Evolutionary conservation across 2,329 filamentous ascomycete genomes (phyloP).

Genomic region (Aspergillus sp.): DNA sequence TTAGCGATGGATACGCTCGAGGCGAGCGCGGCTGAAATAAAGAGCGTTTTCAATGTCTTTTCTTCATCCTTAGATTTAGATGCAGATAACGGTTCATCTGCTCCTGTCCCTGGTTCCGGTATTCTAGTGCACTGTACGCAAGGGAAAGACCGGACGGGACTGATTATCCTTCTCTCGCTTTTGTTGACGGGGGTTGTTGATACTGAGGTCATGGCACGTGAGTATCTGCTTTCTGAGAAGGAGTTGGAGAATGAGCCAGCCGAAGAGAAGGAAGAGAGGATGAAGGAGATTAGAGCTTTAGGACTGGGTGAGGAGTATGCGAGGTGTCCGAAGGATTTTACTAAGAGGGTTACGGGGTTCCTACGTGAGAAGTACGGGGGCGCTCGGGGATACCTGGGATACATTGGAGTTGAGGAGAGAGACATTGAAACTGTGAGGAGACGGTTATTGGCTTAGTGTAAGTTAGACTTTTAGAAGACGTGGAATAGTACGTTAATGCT

Average conservation of each 20-base stretch:
- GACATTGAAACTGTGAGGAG: constrained; percentile 42
- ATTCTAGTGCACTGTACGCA: constrained; percentile 81
- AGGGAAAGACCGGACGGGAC: constrained; percentile 80
- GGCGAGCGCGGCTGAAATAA: constrained; percentile 64
- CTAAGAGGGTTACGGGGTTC: constrained; percentile 58
- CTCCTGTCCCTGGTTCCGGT: constrained; percentile 16
- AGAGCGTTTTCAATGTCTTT: constrained; percentile 62
- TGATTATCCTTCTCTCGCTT: constrained; percentile 68
- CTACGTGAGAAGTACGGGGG: constrained; percentile 65
- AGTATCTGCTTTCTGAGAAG: constrained; percentile 68
- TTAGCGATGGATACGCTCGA: constrained; percentile 70
- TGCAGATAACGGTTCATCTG: constrained; percentile 2
- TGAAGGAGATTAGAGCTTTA: constrained; percentile 68
- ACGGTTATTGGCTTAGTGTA: constrained; percentile 26
- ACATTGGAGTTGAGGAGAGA: constrained; percentile 57
- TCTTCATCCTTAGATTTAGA: neutral
- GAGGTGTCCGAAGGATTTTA: constrained; percentile 64
- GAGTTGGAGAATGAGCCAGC: constrained; percentile 62
- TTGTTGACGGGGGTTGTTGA: constrained; percentile 60
- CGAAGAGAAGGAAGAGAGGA: constrained; percentile 60
- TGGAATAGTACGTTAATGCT: neutral
- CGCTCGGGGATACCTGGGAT: constrained; percentile 63
- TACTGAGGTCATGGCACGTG: constrained; percentile 61
- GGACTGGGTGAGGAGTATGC: constrained; percentile 75
- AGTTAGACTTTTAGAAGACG: neutral